Percentiles rank a stretch among this genome's conserved stretches.
Conservation (phyloP, 108 stramenopile genomes). For the Fragilariopsis cylindrus region DNA sequence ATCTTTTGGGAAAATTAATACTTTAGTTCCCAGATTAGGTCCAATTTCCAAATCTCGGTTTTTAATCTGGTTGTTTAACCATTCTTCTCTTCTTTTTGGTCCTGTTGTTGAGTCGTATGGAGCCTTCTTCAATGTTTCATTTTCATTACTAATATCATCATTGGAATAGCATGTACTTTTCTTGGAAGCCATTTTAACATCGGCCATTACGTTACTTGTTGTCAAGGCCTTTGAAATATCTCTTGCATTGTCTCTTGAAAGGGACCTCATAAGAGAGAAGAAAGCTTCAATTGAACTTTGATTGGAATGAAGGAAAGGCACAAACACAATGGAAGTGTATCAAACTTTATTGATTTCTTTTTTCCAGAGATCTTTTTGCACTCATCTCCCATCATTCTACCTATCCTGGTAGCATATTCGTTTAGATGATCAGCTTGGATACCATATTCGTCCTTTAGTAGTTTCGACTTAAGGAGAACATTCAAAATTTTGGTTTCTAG, state of each 20-base stretch:
- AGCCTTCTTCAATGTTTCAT: not conserved
- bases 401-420: not conserved
- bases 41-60: no score
- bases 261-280: not conserved
- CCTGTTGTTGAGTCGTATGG: not conserved
- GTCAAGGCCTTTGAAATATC: not conserved
- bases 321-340: not conserved
- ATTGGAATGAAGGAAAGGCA: not conserved
- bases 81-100: not conserved
- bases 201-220: not conserved
- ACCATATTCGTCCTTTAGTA: not conserved
- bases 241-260: not conserved
- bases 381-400: not conserved
- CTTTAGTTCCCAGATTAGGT: no score
- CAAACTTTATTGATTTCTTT: not conserved
- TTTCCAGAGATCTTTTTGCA: not conserved
- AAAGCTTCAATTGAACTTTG: constrained; percentile 6
- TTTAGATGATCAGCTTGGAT: not conserved
- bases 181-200: not conserved
- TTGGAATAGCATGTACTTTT: not conserved
- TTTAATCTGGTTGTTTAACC: not conserved
- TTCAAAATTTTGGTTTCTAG: not conserved
- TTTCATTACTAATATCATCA: not conserved
- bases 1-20: no score
- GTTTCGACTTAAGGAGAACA: not conserved